phyloP scores from a whole-genome alignment of 306 rosid genomes.

The Fagus crenata region DNA sequence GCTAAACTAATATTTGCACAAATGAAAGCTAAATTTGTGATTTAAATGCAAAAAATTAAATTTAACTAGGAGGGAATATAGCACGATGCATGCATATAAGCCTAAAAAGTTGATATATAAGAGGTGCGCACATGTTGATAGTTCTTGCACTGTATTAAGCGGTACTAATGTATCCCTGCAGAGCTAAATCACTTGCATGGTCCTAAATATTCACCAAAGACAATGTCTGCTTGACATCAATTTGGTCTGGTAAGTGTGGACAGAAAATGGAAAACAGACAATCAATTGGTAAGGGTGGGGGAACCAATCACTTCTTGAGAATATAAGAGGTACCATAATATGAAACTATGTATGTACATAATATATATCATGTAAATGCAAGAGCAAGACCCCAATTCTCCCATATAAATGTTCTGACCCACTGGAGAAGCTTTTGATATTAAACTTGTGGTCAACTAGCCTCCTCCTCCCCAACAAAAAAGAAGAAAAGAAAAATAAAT shows the following conservation, averaged over 20 bases:
- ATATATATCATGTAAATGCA: not conserved
- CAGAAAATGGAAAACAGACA: not conserved
- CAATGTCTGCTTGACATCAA: not conserved
- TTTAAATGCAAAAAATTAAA: not conserved
- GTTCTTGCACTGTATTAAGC: not conserved
- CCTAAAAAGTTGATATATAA: not conserved
- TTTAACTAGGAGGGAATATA: not conserved
- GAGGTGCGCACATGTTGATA: not conserved
- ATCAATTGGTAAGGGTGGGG: not conserved
- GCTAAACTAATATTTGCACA: slow-evolving; percentile 10
- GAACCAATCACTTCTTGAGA: not conserved
- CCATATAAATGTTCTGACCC: not conserved
- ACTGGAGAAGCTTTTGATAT: not conserved
- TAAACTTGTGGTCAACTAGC: not conserved
- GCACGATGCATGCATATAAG: not conserved
- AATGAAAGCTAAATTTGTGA: slow-evolving; percentile 10
- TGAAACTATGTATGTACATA: not conserved
- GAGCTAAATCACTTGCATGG: not conserved
- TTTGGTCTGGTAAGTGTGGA: not conserved
- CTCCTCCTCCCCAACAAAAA: slow-evolving; percentile 11
- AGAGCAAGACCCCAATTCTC: not conserved
- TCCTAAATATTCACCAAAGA: not conserved
- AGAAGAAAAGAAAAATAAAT: slow-evolving; percentile 5
- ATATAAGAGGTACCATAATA: not conserved
- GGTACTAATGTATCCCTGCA: not conserved